A percentile compares a stretch with the other conserved stretches of the same genome.
These are phyloP conservation scores for Aphanocladium album DNA, from an alignment of 2,329 filamentous ascomycete species.

Conservation along the genomic window DNA sequence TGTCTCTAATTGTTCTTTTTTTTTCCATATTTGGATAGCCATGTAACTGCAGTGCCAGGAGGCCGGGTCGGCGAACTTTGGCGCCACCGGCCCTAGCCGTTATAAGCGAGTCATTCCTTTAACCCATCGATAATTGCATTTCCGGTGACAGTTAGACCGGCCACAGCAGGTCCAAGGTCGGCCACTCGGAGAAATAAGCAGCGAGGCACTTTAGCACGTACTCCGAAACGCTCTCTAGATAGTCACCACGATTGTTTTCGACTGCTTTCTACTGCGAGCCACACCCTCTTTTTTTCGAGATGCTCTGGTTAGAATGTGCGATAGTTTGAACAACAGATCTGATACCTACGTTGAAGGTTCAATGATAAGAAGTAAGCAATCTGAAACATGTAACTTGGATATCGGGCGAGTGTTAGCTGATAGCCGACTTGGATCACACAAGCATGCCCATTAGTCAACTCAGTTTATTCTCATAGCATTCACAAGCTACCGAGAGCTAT, in stretches of 20 bases:
- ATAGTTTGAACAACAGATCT: neutral
- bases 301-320: neutral
- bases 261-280: neutral
- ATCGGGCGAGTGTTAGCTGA: neutral
- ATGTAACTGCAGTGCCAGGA: neutral
- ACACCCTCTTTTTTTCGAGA: neutral
- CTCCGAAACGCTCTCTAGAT: neutral
- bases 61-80: neutral
- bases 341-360: neutral
- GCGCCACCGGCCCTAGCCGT: neutral
- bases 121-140: neutral
- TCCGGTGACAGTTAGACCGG: neutral
- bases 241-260: neutral
- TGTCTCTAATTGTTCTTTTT: neutral
- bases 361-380: neutral
- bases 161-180: neutral
- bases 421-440: neutral
- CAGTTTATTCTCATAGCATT: neutral
- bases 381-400: neutral
- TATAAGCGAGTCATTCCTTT: neutral
- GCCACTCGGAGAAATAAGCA: neutral
- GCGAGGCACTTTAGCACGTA: neutral
- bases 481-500: neutral
- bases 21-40: neutral
- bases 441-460: neutral